Percentiles rank a stretch among this genome's conserved stretches.
Conservation (phyloP, 306 rosid species). For the Echinosophora koreensis region DNA sequence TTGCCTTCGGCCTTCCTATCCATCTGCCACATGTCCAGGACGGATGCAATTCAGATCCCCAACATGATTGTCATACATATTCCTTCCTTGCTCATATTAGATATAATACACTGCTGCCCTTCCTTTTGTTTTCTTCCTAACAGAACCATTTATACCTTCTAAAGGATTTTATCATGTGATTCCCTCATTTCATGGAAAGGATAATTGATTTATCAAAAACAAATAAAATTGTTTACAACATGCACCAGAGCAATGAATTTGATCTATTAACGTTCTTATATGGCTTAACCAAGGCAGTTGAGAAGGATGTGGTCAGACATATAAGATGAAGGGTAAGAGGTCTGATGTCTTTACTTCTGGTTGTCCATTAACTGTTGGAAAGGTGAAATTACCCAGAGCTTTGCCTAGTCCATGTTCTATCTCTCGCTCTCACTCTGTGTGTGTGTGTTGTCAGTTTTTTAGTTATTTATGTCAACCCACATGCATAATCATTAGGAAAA, state of each 20-base stretch:
- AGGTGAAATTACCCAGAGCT: slow-evolving; percentile 13
- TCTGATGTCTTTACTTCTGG: slow-evolving; percentile 6
- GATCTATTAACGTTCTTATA: not conserved
- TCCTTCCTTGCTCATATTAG: no score
- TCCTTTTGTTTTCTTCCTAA: no score
- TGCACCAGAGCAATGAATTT: slow-evolving; percentile 21
- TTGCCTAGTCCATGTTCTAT: not conserved
- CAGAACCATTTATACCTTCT: slow-evolving; percentile 9
- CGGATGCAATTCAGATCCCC: no score
- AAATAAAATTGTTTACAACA: not conserved
- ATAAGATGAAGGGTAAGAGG: not conserved
- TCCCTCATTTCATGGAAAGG: slow-evolving; percentile 2
- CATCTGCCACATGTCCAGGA: no score
- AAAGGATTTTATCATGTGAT: not conserved
- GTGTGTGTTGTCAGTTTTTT: not conserved
- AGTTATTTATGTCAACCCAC: not conserved
- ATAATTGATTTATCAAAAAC: slow-evolving; percentile 1
- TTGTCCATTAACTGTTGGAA: slow-evolving; percentile 9
- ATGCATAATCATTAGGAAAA: slow-evolving; percentile 6
- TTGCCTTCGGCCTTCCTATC: no score
- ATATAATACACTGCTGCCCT: no score
- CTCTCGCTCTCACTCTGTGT: not conserved
- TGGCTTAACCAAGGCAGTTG: not conserved
- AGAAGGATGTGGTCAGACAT: not conserved
- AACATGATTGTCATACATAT: no score